Evolutionary conservation across 331 rosid species (phyloP).

Genomic region (Arachis monticola): DNA sequence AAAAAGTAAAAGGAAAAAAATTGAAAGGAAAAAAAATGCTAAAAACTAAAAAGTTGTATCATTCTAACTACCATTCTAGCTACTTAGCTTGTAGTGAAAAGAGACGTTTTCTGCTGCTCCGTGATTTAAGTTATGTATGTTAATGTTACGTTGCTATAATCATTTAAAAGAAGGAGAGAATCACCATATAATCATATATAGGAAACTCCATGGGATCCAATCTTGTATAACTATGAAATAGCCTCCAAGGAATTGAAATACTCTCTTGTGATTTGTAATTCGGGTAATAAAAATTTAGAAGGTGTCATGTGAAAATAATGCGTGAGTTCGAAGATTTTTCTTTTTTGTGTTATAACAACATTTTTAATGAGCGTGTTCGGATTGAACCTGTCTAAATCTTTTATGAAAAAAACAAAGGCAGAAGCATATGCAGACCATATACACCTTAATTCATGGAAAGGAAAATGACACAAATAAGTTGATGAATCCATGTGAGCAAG

Average conservation of each 20-base stretch:
- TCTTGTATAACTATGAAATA: not conserved
- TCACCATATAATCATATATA: slow-evolving; percentile 1
- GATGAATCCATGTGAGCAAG: slow-evolving; percentile 56
- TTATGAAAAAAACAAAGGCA: slow-evolving; percentile 12
- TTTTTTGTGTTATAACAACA: too few species aligned
- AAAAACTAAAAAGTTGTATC: slow-evolving; percentile 21
- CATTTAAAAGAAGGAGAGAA: slow-evolving; percentile 41
- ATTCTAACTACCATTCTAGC: slow-evolving; percentile 44
- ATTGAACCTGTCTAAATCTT: too few species aligned
- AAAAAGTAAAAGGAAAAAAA: not conserved
- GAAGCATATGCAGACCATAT: slow-evolving; percentile 12
- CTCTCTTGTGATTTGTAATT: too few species aligned
- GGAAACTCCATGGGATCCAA: not conserved
- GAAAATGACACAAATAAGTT: slow-evolving; percentile 44
- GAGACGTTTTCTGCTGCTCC: slow-evolving; percentile 45
- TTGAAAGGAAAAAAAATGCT: not conserved
- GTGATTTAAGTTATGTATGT: slow-evolving; percentile 50
- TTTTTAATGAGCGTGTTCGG: too few species aligned
- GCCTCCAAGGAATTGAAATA: too few species aligned
- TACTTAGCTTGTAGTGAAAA: slow-evolving; percentile 44
- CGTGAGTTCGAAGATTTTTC: too few species aligned
- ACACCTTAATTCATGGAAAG: slow-evolving; percentile 47
- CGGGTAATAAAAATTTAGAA: too few species aligned
- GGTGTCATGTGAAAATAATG: too few species aligned
- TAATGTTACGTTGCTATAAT: slow-evolving; percentile 19